A percentile compares a stretch with the other conserved stretches of the same genome.
phyloP scores from a whole-genome alignment of 179 eudicot genomes.

The Amaranthus tricolor region DNA sequence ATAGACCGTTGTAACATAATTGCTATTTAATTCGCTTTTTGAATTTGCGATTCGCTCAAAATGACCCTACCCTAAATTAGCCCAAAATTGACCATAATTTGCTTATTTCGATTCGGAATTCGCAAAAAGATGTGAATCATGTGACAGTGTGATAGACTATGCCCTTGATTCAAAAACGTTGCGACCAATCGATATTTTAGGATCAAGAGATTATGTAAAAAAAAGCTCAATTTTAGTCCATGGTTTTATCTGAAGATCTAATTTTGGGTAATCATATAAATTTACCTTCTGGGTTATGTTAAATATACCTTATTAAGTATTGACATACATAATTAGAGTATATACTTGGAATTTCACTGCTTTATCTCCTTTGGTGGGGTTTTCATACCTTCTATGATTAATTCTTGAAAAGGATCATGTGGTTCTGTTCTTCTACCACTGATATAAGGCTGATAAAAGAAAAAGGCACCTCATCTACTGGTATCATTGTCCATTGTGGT shows the following conservation, averaged over 20 bases:
- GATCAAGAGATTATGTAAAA: no score
- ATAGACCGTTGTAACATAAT: no score
- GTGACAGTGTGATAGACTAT: no score
- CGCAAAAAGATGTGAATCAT: no score
- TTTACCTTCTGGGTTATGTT: not conserved
- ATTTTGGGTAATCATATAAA: not conserved
- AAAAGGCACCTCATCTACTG: conserved; percentile 14
- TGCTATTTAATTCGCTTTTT: no score
- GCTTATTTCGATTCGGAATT: no score
- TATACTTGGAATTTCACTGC: not conserved
- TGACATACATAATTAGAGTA: not conserved
- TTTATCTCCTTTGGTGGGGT: conserved; percentile 14
- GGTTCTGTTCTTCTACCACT: conserved; percentile 5
- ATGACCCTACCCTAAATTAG: no score
- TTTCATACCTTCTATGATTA: conserved; percentile 7
- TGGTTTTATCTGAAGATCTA: not conserved
- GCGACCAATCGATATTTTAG: no score
- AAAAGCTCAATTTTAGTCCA: no score
- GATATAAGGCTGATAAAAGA: not conserved
- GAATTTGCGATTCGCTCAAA: no score
- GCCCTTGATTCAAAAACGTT: no score
- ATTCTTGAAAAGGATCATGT: not conserved
- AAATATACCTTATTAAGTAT: not conserved
- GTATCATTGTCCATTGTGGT: conserved; percentile 36
- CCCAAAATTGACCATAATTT: no score